phyloP scores from a whole-genome alignment of 306 rosid species.

The Prinsepia uniflora region DNA sequence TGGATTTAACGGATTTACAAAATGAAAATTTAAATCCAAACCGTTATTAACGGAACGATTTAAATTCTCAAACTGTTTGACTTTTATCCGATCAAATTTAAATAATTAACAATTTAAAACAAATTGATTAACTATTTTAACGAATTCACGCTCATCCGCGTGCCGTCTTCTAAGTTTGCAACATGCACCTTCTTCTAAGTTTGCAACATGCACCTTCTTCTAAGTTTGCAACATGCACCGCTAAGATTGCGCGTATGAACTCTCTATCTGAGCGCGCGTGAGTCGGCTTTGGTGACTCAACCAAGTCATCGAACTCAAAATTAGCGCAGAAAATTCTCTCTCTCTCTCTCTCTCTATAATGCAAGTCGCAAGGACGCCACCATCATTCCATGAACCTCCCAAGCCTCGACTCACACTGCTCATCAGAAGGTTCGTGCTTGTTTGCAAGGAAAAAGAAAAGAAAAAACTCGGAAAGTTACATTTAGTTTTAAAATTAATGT shows the following conservation, averaged over 20 bases:
- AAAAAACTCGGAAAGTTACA: not conserved
- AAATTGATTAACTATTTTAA: too few species aligned
- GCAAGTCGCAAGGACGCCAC: not conserved
- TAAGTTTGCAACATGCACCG: not conserved
- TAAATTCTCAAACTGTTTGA: too few species aligned
- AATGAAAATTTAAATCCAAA: too few species aligned
- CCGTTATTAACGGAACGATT: too few species aligned
- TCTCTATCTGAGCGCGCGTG: slow-evolving; percentile 6
- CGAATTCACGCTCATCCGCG: too few species aligned
- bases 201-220: too few species aligned
- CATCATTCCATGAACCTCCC: not conserved
- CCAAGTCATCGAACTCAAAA: slow-evolving; percentile 14
- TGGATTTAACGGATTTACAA: too few species aligned
- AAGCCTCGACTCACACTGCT: not conserved
- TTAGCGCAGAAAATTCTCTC: not conserved
- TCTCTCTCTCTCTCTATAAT: not conserved
- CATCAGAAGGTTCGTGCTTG: not conserved
- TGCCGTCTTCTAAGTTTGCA: too few species aligned
- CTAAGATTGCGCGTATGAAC: not conserved
- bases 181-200: too few species aligned
- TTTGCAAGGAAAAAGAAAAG: not conserved
- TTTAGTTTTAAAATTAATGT: not conserved
- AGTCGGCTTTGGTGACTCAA: not conserved
- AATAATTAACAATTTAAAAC: too few species aligned
- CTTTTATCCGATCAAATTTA: too few species aligned